Conservation (phyloP, 495 filamentous ascomycete species). For the Aspergillus sparsus region DNA sequence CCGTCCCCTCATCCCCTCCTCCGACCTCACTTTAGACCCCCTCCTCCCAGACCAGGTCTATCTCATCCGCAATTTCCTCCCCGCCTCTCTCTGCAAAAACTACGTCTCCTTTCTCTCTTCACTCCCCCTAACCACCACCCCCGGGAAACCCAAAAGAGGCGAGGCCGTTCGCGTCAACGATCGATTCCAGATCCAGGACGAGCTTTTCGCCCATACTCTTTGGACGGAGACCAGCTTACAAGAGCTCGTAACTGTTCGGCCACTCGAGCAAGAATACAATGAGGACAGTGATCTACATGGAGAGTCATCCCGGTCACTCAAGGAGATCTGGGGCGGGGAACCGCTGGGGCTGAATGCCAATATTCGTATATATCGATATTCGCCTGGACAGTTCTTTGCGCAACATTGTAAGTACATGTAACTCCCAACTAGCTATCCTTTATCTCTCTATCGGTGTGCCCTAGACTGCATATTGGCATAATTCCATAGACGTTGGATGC, state of each 20-base stretch:
- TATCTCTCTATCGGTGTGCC: background rate
- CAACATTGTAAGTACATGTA: conserved; percentile 76
- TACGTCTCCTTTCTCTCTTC: conserved; percentile 78
- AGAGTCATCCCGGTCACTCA: conserved; percentile 27
- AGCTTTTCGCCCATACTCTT: conserved; percentile 68
- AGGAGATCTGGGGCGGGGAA: conserved; percentile 73
- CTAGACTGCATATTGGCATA: background rate
- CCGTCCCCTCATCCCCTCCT: conserved; percentile 67
- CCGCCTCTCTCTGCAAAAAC: conserved; percentile 73
- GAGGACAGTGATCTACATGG: conserved; percentile 49
- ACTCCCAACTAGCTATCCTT: conserved; percentile 5
- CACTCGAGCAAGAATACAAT: conserved; percentile 52
- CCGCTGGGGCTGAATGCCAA: conserved; percentile 86
- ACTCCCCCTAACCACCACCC: conserved; percentile 77
- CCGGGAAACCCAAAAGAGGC: conserved; percentile 79
- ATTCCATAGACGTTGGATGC: too few species aligned
- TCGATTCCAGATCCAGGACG: conserved; percentile 81
- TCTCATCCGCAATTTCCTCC: conserved; percentile 75
- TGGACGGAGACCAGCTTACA: conserved; percentile 56
- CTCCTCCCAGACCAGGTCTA: conserved; percentile 70
- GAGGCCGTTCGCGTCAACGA: conserved; percentile 89
- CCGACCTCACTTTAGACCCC: conserved; percentile 60
- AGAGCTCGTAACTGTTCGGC: conserved; percentile 31
- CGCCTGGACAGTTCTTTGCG: conserved; percentile 83
- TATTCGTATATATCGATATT: conserved; percentile 90